Base-by-base conservation (phyloP, 345 rosid species). In the Leavenworthia alabamica region DNA sequence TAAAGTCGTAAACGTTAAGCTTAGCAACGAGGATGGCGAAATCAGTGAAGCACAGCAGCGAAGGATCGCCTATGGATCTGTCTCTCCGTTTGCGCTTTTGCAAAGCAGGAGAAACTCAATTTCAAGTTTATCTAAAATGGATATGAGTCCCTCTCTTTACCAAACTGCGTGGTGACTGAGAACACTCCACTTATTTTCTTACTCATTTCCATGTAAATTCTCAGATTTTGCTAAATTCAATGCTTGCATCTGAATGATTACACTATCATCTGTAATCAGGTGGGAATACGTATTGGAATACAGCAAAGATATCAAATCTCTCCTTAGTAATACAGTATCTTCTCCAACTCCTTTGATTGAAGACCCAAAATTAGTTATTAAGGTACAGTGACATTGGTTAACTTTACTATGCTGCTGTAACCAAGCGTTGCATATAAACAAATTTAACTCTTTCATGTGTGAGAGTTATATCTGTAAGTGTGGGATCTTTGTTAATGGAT, bases 231-330 rank as follows among this genome's bases (percentile, higher is more conserved):
- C 19, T 17, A 4, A 4, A 10, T n/a, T 4, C 45, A 28, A 8
- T 31, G 14, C 1, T 33, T 32, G 28, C 28, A 15, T 39, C 20
- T 40, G 50, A 40, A 39, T 37, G 17, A 40, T 32, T 31, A 27
- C 11, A 22, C 4, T 63, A 4, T 32, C 22, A 11, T 62, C 10
- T 24, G 19, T 68, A 24, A 24, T 55, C 22, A 92, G 97, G 97
- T 85, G 88, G 97, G 96, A 89, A 58, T 80, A 80, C 49, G 89
- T 87, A 0, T 73, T 89, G 85, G 99, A 93, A 67, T 93, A 85
- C 66, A 87, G 97, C 75, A 87, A 73, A 72, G 97, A 89, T 60
- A 84, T 89, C 20, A 78, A 65, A 49, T 56, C 75, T 27, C 88
- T 93, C 22, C 94, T 93, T 33, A 78, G 82, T 46, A 61, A 55